phyloP scores from a whole-genome alignment of 208 protist species.

The Trypanosoma rangeli region DNA sequence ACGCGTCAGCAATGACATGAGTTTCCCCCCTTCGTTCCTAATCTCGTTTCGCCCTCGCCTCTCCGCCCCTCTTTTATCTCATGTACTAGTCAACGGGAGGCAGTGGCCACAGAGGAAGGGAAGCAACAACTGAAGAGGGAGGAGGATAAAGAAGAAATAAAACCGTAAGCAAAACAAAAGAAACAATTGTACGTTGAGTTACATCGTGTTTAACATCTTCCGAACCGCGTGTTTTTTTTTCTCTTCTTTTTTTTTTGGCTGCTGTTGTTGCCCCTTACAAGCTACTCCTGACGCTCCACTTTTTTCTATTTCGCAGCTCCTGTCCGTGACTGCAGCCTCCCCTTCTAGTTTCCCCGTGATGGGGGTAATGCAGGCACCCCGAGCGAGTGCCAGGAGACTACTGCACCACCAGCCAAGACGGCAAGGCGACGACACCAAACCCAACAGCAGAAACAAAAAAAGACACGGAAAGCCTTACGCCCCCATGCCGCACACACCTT shows the following conservation, averaged over 20 bases:
- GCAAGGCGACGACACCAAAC: no score
- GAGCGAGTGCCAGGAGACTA: no score
- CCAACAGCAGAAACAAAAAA: not conserved
- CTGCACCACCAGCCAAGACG: no score
- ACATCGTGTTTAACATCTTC: not conserved
- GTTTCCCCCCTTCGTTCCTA: not conserved
- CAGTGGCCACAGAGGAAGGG: not conserved
- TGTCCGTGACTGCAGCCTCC: no score
- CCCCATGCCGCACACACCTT: no score
- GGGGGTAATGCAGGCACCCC: no score
- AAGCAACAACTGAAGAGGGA: not conserved
- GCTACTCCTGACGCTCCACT: no score
- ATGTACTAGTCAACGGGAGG: not conserved
- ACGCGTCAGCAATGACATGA: slow-evolving; percentile 32
- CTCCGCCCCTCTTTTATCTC: not conserved
- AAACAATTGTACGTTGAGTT: not conserved
- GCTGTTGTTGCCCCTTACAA: not conserved
- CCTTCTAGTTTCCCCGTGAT: no score
- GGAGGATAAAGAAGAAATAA: not conserved
- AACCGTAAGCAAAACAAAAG: not conserved
- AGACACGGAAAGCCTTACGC: no score
- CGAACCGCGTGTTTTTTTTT: not conserved
- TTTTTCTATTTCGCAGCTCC: no score
- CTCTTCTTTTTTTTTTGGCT: not conserved
- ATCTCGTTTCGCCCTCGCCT: not conserved